Conservation (phyloP, 2,329 filamentous ascomycete species). For the Stemphylium lycopersici region DNA sequence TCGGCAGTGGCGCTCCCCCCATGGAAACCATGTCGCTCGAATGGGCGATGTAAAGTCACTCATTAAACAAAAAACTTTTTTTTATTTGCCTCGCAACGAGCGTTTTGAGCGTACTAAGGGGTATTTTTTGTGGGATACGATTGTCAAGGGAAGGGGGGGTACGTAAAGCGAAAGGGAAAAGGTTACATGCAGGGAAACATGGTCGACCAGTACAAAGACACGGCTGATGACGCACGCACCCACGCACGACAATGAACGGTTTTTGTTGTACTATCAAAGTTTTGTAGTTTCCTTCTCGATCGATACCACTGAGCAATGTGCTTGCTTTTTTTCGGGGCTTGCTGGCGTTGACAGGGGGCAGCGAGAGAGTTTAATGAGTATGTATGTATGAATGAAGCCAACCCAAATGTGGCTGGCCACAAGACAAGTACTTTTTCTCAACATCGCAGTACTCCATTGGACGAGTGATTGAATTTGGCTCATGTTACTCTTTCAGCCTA, state of each 20-base stretch:
- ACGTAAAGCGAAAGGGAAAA: slow-evolving; percentile 13
- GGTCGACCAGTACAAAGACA: slow-evolving; percentile 27
- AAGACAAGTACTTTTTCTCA: slow-evolving; percentile 1
- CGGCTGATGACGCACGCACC: slow-evolving; percentile 13
- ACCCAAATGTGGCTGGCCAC: slow-evolving; percentile 1
- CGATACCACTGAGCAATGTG: slow-evolving; percentile 18
- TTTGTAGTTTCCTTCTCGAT: slow-evolving; percentile 6
- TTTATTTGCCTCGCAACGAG: slow-evolving; percentile 1
- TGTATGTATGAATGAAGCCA: not conserved
- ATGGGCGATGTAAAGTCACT: slow-evolving; percentile 3
- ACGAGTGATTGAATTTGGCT: not conserved
- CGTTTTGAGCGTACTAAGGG: slow-evolving; percentile 14
- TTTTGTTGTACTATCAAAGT: slow-evolving; percentile 16
- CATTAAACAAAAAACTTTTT: slow-evolving; percentile 5
- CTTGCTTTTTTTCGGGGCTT: slow-evolving; percentile 2
- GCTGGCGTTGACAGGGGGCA: not conserved
- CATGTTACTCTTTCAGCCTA: not conserved
- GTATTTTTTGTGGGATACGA: not conserved
- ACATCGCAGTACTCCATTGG: too few relatives aligned
- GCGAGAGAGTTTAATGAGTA: not conserved
- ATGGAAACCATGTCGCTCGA: slow-evolving; percentile 7
- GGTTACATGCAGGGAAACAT: slow-evolving; percentile 15
- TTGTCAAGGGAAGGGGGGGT: not conserved
- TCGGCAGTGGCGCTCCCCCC: slow-evolving; percentile 10
- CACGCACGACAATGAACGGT: slow-evolving; percentile 1